These are phyloP conservation scores for Allium fistulosum DNA, from an alignment of 106 monocot species.

Conservation along the genomic window DNA sequence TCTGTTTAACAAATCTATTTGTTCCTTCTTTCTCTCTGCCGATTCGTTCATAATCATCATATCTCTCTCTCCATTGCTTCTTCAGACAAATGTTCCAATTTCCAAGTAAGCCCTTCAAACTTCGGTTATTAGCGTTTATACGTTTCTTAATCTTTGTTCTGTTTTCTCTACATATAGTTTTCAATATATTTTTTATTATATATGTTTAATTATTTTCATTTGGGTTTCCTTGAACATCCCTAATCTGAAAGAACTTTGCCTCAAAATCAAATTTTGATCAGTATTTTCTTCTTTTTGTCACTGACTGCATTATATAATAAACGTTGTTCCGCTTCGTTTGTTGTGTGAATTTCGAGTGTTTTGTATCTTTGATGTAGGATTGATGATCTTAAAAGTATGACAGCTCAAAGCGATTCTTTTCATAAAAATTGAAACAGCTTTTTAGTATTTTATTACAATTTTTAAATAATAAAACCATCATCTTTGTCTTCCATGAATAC, in stretches of 20 bases:
- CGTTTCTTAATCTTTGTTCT: neutral
- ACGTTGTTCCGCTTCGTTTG: neutral
- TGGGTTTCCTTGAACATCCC: neutral
- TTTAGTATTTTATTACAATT: too few species aligned
- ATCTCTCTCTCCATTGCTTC: neutral
- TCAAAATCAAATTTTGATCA: neutral
- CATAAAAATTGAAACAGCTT: too few species aligned
- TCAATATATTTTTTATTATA: neutral
- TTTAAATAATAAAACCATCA: too few species aligned
- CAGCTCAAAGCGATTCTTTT: too few species aligned
- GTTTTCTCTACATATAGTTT: neutral
- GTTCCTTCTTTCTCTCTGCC: constrained; percentile 8
- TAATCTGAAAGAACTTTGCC: neutral
- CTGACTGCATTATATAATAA: neutral
- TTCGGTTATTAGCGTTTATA: neutral
- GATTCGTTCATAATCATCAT: neutral
- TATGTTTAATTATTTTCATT: neutral
- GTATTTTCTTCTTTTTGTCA: neutral
- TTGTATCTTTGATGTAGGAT: neutral
- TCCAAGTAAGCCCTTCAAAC: constrained; percentile 7
- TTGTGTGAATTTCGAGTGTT: neutral
- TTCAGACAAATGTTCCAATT: constrained; percentile 18
- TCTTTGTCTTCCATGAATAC: too few species aligned
- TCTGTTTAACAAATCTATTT: neutral
- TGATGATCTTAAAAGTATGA: neutral